Base-by-base conservation (phyloP, 805 yeast species). In the Saturnispora halmiae region DNA sequence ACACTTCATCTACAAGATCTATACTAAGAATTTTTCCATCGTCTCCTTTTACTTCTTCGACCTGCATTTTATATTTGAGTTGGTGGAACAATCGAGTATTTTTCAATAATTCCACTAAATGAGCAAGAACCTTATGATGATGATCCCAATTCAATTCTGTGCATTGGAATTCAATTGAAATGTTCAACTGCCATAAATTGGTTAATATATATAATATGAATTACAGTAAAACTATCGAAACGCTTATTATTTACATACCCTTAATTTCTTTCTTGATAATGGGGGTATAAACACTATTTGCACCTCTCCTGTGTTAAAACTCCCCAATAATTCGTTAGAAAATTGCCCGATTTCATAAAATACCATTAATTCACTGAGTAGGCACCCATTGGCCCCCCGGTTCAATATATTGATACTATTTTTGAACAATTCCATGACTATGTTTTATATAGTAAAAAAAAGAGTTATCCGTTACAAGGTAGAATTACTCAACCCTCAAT, bases 1-100 rank as follows among this genome's bases (percentile, higher is more conserved):
- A 36, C 19, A 43, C 21, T 10, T 34, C 18, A 36, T 49, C 52
- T 14, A 11, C 22, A 11, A 47, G 31, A 2, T 14, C 22, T 10
- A 38, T 20, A 19, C 27, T 31, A 6, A 38, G 19, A 20, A 38
- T 31, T 13, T 26, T 34, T 5, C n/a, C 14, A 22, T 3, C 22
- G 9, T 4, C 8, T 6, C 22, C 20, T 19, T 21, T n/a, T n/a
- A 10, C 20, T 15, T 2, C 21, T 4, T 14, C 28, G 14, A 28
- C 21, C 9, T 7, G n/a, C 6, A 7, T 10, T n/a, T n/a, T 16
- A 22, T 15, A 20, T 9, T 30, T 18, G 13, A 20, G 9, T 15
- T 16, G 20, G 5, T 27, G 9, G 29, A 27, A 27, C 9, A 27
- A 27, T 27, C 5, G 7, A 11, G 14, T 4, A 7, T 27, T 27